phyloP scores from a whole-genome alignment of 2,329 filamentous ascomycete genomes.

The Pseudofabraea citricarpa region DNA sequence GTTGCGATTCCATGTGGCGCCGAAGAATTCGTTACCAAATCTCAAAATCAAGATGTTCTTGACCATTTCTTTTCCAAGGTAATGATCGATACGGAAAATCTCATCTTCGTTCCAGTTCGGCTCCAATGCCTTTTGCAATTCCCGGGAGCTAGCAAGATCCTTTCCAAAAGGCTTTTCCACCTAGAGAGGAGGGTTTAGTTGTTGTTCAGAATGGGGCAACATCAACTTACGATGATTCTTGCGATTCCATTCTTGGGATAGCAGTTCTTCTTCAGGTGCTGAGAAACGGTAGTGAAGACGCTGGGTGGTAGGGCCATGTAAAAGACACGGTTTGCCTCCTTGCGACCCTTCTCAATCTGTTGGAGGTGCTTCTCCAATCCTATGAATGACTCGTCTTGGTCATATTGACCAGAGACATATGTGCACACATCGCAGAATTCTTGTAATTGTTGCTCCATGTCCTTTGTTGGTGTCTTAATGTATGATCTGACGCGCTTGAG shows the following conservation, averaged over 20 bases:
- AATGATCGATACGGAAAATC: constrained; percentile 98
- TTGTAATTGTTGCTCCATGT: constrained; percentile 90
- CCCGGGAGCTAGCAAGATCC: constrained; percentile 87
- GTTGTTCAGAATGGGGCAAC: neutral
- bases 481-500: constrained; percentile 92
- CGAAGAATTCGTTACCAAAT: constrained; percentile 98
- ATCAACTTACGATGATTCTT: constrained; percentile 75
- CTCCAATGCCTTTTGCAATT: constrained; percentile 89
- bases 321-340: constrained; percentile 88
- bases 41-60: constrained; percentile 98
- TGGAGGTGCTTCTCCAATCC: constrained; percentile 80
- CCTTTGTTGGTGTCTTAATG: constrained; percentile 98
- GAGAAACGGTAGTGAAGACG: constrained; percentile 95
- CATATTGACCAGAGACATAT: constrained; percentile 96
- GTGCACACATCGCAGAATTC: constrained; percentile 85
- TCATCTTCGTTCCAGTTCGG: constrained; percentile 99
- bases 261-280: constrained; percentile 95
- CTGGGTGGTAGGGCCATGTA: constrained; percentile 99
- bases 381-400: constrained; percentile 91
- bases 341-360: constrained; percentile 74
- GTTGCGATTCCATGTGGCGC: constrained; percentile 97
- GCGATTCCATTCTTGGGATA: constrained; percentile 89
- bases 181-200: constrained; percentile 40
- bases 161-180: constrained; percentile 99
- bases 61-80: constrained; percentile 99